phyloP scores from a whole-genome alignment of 495 filamentous ascomycete species.

The Jackrogersella minutella region DNA sequence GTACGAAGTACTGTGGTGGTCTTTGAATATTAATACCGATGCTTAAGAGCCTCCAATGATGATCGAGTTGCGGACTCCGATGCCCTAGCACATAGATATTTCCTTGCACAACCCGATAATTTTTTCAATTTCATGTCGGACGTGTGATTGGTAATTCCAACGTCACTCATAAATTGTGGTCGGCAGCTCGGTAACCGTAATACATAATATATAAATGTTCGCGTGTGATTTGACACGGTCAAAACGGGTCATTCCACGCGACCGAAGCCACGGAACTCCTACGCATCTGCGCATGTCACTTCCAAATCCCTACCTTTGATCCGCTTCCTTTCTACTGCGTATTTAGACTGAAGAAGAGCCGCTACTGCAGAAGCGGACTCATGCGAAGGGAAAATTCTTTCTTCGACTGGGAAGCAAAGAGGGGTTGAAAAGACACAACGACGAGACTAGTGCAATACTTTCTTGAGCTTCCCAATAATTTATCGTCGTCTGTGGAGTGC shows the following conservation, averaged over 20 bases:
- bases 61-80: constrained; percentile 7
- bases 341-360: constrained; percentile 6
- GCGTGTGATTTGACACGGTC: constrained; percentile 27
- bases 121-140: background rate
- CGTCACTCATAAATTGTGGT: background rate
- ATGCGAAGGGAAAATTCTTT: constrained; percentile 30
- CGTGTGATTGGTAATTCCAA: background rate
- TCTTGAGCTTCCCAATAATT: constrained; percentile 17
- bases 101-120: background rate
- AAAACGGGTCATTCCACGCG: constrained; percentile 30
- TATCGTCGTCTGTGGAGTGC: constrained; percentile 27
- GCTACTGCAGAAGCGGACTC: constrained; percentile 36
- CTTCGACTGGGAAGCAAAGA: constrained; percentile 21
- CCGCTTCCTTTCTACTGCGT: constrained; percentile 21
- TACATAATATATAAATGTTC: constrained; percentile 10
- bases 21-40: constrained; percentile 1
- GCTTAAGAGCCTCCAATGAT: background rate
- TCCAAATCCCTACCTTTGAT: too few species aligned
- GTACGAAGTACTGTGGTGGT: background rate
- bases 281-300: constrained; percentile 6
- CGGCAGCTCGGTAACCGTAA: constrained; percentile 7
- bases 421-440: constrained; percentile 23
- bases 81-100: background rate
- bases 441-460: constrained; percentile 5
- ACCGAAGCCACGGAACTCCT: constrained; percentile 30